phyloP scores from a whole-genome alignment of 192 early-diverging fungal genomes.

The Coemansia sp. region DNA sequence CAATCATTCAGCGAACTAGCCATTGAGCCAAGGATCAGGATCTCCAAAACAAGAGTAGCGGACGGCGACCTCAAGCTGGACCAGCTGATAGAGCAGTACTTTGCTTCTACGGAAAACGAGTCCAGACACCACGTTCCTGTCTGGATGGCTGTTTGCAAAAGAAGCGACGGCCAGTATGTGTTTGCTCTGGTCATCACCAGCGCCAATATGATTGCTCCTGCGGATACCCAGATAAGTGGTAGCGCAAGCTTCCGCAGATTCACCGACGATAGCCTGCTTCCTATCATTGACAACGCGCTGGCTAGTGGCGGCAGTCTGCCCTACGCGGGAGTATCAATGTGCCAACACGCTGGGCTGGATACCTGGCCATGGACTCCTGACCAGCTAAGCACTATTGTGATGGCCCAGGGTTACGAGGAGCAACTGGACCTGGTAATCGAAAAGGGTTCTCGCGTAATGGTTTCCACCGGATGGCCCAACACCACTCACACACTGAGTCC shows the following conservation, averaged over 20 bases:
- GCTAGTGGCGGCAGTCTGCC: constrained; percentile 5
- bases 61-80: constrained; percentile 4
- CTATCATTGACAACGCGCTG: constrained; percentile 11
- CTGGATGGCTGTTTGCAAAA: constrained; percentile 26
- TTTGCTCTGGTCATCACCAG: constrained; percentile 32
- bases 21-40: constrained; percentile 39
- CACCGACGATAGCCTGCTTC: constrained; percentile 7
- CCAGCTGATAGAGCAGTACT: constrained; percentile 25
- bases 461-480: constrained; percentile 17
- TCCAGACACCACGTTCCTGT: constrained; percentile 26
- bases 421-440: constrained; percentile 12
- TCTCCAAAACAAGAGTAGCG: constrained; percentile 25
- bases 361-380: constrained; percentile 32
- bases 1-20: constrained; percentile 18
- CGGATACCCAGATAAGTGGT: background rate
- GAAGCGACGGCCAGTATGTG: constrained; percentile 25
- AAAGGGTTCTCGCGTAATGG: constrained; percentile 4
- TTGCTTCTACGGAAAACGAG: constrained; percentile 32
- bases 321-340: constrained; percentile 11
- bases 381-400: background rate
- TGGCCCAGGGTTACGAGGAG: constrained; percentile 8
- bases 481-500: constrained; percentile 14
- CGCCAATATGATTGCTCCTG: constrained; percentile 9
- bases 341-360: constrained; percentile 23
- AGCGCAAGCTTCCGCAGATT: constrained; percentile 7